phyloP scores from a whole-genome alignment of 2,329 filamentous ascomycete genomes.

The Ascocoryne sarcoides region DNA sequence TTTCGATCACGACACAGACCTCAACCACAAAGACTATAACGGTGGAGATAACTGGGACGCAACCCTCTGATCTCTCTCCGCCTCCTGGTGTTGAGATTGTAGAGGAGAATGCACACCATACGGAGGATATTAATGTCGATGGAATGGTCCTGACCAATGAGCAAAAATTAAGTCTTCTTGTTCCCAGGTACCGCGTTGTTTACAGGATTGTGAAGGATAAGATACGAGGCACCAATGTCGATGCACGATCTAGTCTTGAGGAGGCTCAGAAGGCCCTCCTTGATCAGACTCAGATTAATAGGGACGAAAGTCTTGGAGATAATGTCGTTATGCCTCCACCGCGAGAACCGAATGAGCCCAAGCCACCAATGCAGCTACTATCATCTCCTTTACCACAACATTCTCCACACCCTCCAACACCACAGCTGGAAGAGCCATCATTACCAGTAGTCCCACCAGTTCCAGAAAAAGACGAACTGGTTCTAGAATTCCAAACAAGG shows the following conservation, averaged over 20 bases:
- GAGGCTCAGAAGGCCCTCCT: not conserved
- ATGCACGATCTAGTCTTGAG: constrained; percentile 10
- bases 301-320: constrained; percentile 13
- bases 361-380: too few species aligned
- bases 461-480: not conserved
- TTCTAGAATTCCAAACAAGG: not conserved
- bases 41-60: constrained; percentile 49
- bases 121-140: constrained; percentile 10
- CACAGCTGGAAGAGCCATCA: too few species aligned
- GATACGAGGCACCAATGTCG: constrained; percentile 35
- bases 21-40: constrained; percentile 55
- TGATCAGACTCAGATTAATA: constrained; percentile 17
- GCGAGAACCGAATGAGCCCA: not conserved
- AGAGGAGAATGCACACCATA: constrained; percentile 34
- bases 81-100: constrained; percentile 52
- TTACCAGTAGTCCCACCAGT: not conserved
- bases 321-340: not conserved
- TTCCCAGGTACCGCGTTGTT: constrained; percentile 43
- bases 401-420: constrained; percentile 37
- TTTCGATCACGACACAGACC: constrained; percentile 51
- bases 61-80: constrained; percentile 42
- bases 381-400: constrained; percentile 31
- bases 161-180: constrained; percentile 8
- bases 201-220: constrained; percentile 49
- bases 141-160: constrained; percentile 13